phyloP scores from a whole-genome alignment of 2,329 filamentous ascomycete species.

The Grosmannia serpens region DNA sequence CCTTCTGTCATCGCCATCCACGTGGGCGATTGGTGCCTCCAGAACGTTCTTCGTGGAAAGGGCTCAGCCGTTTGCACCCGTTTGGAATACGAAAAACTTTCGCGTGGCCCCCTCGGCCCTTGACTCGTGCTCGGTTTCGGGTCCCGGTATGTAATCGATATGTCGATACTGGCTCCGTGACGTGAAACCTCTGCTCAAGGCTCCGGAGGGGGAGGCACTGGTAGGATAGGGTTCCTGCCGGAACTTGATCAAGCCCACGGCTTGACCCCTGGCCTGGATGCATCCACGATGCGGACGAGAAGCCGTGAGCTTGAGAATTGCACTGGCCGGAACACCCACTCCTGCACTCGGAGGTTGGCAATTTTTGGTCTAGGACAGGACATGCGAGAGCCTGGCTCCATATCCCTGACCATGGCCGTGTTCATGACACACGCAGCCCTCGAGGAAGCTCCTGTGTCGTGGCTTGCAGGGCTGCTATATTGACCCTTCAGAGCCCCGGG shows the following conservation, averaged over 20 bases:
- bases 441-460: neutral
- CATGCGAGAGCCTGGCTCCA: neutral
- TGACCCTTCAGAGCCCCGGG: neutral
- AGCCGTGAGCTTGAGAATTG: neutral
- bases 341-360: neutral
- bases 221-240: too few relatives aligned
- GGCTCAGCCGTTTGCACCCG: neutral
- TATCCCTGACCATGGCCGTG: neutral
- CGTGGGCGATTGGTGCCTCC: neutral
- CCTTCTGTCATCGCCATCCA: neutral
- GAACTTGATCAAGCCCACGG: neutral
- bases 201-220: neutral
- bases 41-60: neutral
- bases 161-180: neutral
- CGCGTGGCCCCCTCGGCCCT: neutral
- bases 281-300: neutral
- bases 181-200: neutral
- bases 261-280: neutral
- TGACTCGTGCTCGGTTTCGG: too few relatives aligned
- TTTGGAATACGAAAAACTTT: neutral
- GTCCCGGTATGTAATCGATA: neutral
- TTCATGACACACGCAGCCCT: neutral
- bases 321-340: neutral
- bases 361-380: neutral
- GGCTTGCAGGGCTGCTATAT: neutral